Percentiles rank a stretch among this genome's conserved stretches.
These are phyloP conservation scores for Orbilia oligospora DNA, from an alignment of 2,329 filamentous ascomycete species.

Conservation along the genomic window DNA sequence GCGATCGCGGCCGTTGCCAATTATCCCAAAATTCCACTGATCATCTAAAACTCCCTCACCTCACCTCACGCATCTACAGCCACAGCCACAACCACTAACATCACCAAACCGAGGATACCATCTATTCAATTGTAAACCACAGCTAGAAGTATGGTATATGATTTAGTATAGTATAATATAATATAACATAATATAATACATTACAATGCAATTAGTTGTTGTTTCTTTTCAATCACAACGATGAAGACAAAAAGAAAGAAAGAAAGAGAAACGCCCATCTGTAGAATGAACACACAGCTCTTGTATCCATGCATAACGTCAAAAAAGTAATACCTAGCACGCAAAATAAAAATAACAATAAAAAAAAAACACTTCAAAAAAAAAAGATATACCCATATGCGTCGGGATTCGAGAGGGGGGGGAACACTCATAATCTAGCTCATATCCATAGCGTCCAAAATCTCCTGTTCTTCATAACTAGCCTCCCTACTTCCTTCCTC, in stretches of 20 bases:
- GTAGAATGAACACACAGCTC: constrained; percentile 11
- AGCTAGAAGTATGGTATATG: no score
- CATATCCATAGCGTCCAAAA: constrained; percentile 44
- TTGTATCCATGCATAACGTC: constrained; percentile 12
- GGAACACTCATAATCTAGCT: constrained; percentile 20
- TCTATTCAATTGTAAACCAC: no score
- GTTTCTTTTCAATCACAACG: neutral
- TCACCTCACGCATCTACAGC: no score
- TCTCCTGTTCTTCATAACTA: neutral
- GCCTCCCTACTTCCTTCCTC: constrained; percentile 51
- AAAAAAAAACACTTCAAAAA: neutral
- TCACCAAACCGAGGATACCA: no score
- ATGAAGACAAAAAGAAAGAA: neutral
- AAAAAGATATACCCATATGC: neutral
- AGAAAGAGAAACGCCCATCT: neutral
- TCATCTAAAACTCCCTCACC: no score
- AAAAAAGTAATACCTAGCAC: no score
- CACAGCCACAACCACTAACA: no score
- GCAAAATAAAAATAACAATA: neutral
- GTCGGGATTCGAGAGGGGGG: neutral
- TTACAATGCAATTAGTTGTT: neutral
- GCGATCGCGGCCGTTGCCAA: no score
- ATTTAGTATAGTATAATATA: no score
- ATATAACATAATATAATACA: neutral
- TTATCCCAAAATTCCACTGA: no score